phyloP scores from a whole-genome alignment of 2,329 filamentous ascomycete species.

The Didymella lethalis region DNA sequence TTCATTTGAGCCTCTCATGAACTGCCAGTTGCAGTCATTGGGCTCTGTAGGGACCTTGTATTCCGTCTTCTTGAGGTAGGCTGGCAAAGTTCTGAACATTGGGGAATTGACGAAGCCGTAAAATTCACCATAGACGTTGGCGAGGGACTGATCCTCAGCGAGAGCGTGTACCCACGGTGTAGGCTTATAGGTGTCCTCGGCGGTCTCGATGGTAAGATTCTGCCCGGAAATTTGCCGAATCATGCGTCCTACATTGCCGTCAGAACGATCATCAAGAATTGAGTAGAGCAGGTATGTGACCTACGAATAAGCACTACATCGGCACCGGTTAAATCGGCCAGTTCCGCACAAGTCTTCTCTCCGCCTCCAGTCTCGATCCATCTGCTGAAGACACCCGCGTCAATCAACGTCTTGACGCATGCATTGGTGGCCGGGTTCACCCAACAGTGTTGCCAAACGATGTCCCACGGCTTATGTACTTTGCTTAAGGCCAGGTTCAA shows the following conservation, averaged over 20 bases:
- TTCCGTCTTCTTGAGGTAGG: conserved; percentile 20
- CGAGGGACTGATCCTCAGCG: conserved; percentile 21
- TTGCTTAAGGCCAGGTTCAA: conserved; percentile 22
- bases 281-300: conserved; percentile 18
- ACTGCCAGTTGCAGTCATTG: conserved; percentile 23
- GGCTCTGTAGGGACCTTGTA: conserved; percentile 20
- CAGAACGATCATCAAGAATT: conserved; percentile 15
- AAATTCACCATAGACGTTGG: conserved; percentile 23
- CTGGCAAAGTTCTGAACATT: conserved; percentile 22
- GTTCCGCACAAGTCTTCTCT: conserved; percentile 21
- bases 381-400: conserved; percentile 22
- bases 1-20: conserved; percentile 21
- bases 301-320: conserved; percentile 23
- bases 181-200: conserved; percentile 21
- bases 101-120: conserved; percentile 23
- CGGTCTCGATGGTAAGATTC: conserved; percentile 21
- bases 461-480: conserved; percentile 22
- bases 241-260: conserved; percentile 19
- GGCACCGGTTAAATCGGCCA: conserved; percentile 17
- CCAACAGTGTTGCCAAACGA: conserved; percentile 23
- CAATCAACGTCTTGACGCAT: conserved; percentile 24
- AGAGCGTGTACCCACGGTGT: conserved; percentile 21
- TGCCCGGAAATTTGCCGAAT: conserved; percentile 24
- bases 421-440: conserved; percentile 22
- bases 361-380: conserved; percentile 20